phyloP scores from a whole-genome alignment of 768 basidiomycete species.

The Lactarius pseudohatsudake region DNA sequence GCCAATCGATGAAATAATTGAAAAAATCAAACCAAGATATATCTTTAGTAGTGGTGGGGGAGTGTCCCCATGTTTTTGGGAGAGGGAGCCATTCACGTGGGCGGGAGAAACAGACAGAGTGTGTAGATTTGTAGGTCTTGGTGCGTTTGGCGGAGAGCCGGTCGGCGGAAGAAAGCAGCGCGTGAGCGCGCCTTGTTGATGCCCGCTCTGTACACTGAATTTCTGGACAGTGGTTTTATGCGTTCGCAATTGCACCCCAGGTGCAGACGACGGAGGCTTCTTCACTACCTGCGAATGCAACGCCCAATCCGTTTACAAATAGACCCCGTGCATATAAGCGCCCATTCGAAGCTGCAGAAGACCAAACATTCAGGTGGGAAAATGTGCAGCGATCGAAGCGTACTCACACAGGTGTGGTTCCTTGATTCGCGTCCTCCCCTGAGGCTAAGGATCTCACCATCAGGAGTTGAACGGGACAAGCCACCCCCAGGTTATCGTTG shows the following conservation, averaged over 20 bases:
- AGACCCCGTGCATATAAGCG: slow-evolving; percentile 51
- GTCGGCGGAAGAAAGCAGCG: slow-evolving; percentile 74
- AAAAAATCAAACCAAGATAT: slow-evolving; percentile 78
- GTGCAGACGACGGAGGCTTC: slow-evolving; percentile 39
- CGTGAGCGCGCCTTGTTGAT: slow-evolving; percentile 46
- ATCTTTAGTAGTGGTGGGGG: slow-evolving; percentile 74
- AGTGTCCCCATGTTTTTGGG: slow-evolving; percentile 83
- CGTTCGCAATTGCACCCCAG: slow-evolving; percentile 77
- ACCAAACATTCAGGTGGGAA: slow-evolving; percentile 71
- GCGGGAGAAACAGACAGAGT: slow-evolving; percentile 64
- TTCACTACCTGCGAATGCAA: slow-evolving; percentile 58
- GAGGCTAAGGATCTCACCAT: slow-evolving; percentile 2
- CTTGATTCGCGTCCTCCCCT: background rate
- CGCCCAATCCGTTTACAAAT: slow-evolving; percentile 68
- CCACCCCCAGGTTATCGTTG: slow-evolving; percentile 77
- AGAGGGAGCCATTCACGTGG: slow-evolving; percentile 91
- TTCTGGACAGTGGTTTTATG: slow-evolving; percentile 87
- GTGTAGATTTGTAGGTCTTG: slow-evolving; percentile 82
- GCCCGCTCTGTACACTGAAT: slow-evolving; percentile 16
- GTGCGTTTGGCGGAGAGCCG: slow-evolving; percentile 74
- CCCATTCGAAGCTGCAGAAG: slow-evolving; percentile 44
- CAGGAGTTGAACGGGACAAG: slow-evolving; percentile 47
- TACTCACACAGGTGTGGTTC: slow-evolving; percentile 49
- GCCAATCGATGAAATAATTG: slow-evolving; percentile 64
- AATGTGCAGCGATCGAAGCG: slow-evolving; percentile 55